Conservation (phyloP, 2,329 filamentous ascomycete species). For the Hymenoscyphus linearis region DNA sequence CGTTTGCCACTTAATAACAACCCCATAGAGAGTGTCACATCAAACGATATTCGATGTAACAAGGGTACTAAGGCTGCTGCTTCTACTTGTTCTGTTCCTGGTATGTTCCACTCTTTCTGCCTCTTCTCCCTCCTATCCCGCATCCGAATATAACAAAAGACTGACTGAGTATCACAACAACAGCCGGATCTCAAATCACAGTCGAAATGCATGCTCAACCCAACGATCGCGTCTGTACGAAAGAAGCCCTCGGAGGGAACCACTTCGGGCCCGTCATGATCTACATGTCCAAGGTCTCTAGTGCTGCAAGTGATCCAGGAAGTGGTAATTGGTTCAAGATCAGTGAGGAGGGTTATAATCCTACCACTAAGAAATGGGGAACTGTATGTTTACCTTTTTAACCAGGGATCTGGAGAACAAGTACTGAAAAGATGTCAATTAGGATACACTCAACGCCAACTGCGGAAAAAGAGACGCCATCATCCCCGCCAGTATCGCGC, state of each 20-base stretch:
- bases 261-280: constrained; percentile 50
- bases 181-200: constrained; percentile 41
- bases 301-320: constrained; percentile 42
- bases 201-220: constrained; percentile 54
- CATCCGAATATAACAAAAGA: background rate
- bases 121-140: background rate
- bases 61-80: constrained; percentile 32
- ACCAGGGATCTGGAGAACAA: background rate
- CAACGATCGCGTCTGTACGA: constrained; percentile 40
- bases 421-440: background rate
- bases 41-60: constrained; percentile 47
- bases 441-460: constrained; percentile 30
- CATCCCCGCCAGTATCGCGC: constrained; percentile 45
- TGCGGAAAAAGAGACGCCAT: constrained; percentile 44
- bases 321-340: constrained; percentile 49
- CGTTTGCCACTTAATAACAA: constrained; percentile 46
- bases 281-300: constrained; percentile 45
- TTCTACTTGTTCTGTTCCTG: constrained; percentile 27
- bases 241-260: constrained; percentile 47
- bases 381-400: constrained; percentile 6
- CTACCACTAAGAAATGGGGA: constrained; percentile 10
- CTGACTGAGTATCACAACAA: background rate
- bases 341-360: constrained; percentile 11
- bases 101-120: background rate
- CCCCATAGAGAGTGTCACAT: constrained; percentile 44